A percentile compares a stretch with the other conserved stretches of the same genome.
Evolutionary conservation across 176 grass and related monocot species (phyloP).

Genomic region (Triticum urartu): DNA sequence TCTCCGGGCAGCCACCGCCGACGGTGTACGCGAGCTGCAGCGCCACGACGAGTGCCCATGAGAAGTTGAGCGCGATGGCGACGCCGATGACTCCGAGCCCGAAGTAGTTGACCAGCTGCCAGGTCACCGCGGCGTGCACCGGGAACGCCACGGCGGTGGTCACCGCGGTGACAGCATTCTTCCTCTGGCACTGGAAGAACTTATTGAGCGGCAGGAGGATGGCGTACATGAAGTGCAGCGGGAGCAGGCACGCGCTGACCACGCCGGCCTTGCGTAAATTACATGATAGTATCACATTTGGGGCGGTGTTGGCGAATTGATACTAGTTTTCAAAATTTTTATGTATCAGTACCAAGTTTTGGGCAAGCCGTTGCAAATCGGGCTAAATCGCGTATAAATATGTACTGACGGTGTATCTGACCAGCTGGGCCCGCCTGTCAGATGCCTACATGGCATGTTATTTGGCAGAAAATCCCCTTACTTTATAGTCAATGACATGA

Average conservation of each 20-base stretch:
- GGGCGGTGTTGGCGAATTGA: too few species aligned
- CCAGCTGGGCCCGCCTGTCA: too few species aligned
- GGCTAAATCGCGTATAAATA: too few species aligned
- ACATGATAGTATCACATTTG: too few species aligned
- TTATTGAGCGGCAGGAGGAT: slow-evolving; percentile 24
- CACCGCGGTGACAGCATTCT: slow-evolving; percentile 24
- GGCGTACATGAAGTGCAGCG: slow-evolving; percentile 27
- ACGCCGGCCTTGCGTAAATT: neutral
- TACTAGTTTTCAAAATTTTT: too few species aligned
- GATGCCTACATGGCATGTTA: too few species aligned
- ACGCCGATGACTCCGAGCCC: slow-evolving; percentile 21
- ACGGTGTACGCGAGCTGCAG: slow-evolving; percentile 15
- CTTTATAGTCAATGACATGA: too few species aligned
- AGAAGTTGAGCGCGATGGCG: slow-evolving; percentile 33
- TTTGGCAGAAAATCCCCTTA: too few species aligned
- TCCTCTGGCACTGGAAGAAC: slow-evolving; percentile 45
- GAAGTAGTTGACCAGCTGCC: slow-evolving; percentile 16
- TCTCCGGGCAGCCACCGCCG: slow-evolving; percentile 32
- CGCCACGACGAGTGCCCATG: neutral
- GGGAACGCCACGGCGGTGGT: neutral
- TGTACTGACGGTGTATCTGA: too few species aligned
- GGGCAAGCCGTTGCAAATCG: too few species aligned
- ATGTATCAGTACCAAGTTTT: too few species aligned
- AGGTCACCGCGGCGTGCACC: slow-evolving; percentile 31
- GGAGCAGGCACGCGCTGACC: slow-evolving; percentile 21